Base-by-base conservation (phyloP, 2,329 filamentous ascomycete species). In the Macrophomina phaseolina region DNA sequence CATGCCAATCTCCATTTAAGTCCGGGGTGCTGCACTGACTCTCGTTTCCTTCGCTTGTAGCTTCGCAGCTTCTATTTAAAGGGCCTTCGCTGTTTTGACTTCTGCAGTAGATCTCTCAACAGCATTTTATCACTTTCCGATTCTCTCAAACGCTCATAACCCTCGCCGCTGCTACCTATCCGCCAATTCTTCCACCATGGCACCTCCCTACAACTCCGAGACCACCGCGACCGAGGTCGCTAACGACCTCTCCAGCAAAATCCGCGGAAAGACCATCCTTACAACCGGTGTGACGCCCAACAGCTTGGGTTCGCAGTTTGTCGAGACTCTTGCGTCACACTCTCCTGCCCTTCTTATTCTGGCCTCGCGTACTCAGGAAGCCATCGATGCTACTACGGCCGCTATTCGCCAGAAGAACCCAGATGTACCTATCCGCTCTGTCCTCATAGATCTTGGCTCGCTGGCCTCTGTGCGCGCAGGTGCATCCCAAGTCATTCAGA, bases 341-440 rank as follows among this genome's bases (percentile, higher is more conserved):
- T 69, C 72, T 12, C 75, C 75, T 11, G 53, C 61, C 0, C 70
- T 75, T 4, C 68, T 77, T 36, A 75, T 76, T 40, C 74, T 76
- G 30, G 75, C 76, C 5, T 81, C 82, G 36, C 83, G 84, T 65
- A 82, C 84, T 62, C 68, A 80, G 3, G 72, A 79, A 18, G 71
- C 77, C 2, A 12, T 58, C 55, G 36, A 42, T n/a, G 55, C 55
- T 23, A 79, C 81, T 0, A 75, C 75, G 16, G 73, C 79, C 3
- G 71, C 73, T 60, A 75, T 85, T 64, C 56, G 65, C 11, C 69
- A 71, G 3, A 56, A 72, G 8, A 66, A 78, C 58, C 77, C 81
- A 0, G 67, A 71, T 0, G 75, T 83, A 30, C 58, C 73, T 30
- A 76, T 73, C 0, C 77, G 78, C 42, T 55, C 72, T 1, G 62